phyloP scores from a whole-genome alignment of 148 eudicot species.

The Fagopyrum esculentum region DNA sequence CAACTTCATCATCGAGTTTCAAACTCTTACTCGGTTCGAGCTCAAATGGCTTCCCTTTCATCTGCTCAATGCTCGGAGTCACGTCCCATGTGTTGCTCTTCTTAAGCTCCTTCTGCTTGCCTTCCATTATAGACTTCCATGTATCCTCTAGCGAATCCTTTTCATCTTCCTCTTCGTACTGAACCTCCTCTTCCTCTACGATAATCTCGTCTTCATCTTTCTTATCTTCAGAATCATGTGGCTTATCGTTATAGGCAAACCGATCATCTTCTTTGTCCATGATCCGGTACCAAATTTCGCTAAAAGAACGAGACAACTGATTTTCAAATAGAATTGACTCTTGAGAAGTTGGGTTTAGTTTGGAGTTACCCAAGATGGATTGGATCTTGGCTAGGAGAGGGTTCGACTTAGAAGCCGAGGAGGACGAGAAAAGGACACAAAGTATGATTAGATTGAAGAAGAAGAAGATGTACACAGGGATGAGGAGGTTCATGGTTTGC shows the following conservation, averaged over 20 bases:
- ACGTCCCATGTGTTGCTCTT: slow-evolving; percentile 8
- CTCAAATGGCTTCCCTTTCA: background rate
- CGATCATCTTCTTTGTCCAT: background rate
- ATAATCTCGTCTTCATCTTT: background rate
- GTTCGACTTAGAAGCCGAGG: background rate
- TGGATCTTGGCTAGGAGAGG: background rate
- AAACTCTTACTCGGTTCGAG: background rate
- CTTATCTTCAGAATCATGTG: background rate
- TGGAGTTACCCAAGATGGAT: background rate
- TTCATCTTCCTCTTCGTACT: background rate
- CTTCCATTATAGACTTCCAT: slow-evolving; percentile 9
- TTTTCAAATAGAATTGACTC: background rate
- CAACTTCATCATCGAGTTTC: background rate
- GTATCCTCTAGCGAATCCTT: slow-evolving; percentile 6
- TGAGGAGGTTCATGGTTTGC: background rate
- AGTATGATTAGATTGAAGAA: slow-evolving; percentile 3
- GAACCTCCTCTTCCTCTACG: background rate
- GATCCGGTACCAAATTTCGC: background rate
- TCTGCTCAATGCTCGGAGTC: slow-evolving; percentile 1
- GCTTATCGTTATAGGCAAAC: background rate
- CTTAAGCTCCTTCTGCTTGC: slow-evolving; percentile 4
- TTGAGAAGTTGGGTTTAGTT: background rate
- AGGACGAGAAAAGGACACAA: background rate
- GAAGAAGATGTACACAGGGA: background rate
- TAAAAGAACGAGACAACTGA: background rate